A percentile compares a stretch with the other conserved stretches of the same genome.
Evolutionary conservation across 108 stramenopile species (phyloP).

Genomic region (Conticribra weissflogii): DNA sequence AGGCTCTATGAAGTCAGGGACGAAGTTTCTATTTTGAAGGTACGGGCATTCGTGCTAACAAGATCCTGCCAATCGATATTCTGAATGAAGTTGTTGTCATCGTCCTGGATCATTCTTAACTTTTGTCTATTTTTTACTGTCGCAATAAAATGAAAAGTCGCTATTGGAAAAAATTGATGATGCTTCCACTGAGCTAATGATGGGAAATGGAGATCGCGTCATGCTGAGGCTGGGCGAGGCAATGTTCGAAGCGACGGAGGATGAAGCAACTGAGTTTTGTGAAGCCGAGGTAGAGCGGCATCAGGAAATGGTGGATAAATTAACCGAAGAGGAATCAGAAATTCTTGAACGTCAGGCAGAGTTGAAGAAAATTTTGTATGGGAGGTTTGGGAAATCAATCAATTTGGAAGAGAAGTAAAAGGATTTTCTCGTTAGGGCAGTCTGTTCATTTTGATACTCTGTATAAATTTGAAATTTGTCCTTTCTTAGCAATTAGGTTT

Average conservation of each 20-base stretch:
- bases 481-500: too few relatives aligned
- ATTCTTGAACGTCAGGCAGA: slow-evolving; percentile 74
- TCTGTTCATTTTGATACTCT: too few relatives aligned
- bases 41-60: too few relatives aligned
- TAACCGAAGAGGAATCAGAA: slow-evolving; percentile 66
- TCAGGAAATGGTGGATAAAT: slow-evolving; percentile 64
- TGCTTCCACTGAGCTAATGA: slow-evolving; percentile 95
- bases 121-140: background rate
- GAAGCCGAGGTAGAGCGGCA: slow-evolving; percentile 83
- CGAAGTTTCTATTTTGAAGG: slow-evolving; percentile 67
- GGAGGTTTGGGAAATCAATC: slow-evolving; percentile 88
- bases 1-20: slow-evolving; percentile 75
- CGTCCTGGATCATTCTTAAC: background rate
- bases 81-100: slow-evolving; percentile 6
- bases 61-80: too few relatives aligned
- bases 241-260: slow-evolving; percentile 86
- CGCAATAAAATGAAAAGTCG: slow-evolving; percentile 34
- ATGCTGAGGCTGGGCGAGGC: slow-evolving; percentile 86
- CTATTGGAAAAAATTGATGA: slow-evolving; percentile 87
- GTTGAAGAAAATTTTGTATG: slow-evolving; percentile 86
- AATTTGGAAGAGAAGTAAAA: slow-evolving; percentile 80
- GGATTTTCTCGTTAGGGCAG: too few relatives aligned
- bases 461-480: too few relatives aligned
- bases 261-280: slow-evolving; percentile 87
- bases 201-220: slow-evolving; percentile 74